Evolutionary conservation across 306 rosid genomes (phyloP).

Genomic region (Notholithocarpus densiflorus): DNA sequence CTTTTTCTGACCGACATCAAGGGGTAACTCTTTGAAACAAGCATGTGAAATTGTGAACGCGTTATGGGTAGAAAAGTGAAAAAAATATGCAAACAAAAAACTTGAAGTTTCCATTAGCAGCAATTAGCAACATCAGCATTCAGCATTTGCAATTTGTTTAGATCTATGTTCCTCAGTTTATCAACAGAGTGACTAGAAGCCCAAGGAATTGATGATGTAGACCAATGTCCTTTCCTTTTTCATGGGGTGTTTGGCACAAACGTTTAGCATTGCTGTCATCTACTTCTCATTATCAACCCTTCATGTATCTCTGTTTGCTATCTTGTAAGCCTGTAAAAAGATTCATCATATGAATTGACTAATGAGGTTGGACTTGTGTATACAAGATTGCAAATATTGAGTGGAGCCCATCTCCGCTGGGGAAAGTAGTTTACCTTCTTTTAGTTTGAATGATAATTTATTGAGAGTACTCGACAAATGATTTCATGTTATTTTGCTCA

Average conservation of each 20-base stretch:
- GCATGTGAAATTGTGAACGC: no score
- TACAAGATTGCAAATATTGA: constrained; percentile 1
- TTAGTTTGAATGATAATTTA: constrained; percentile 38
- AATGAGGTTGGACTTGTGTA: neutral
- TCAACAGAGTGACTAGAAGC: no score
- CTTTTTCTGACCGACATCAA: no score
- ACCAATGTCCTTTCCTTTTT: constrained; percentile 43
- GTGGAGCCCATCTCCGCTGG: constrained; percentile 31
- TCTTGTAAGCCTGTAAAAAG: constrained; percentile 41
- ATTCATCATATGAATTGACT: neutral
- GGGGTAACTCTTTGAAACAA: no score
- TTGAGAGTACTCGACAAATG: constrained; percentile 42
- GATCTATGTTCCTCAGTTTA: no score
- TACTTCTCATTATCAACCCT: constrained; percentile 28
- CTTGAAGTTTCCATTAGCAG: no score
- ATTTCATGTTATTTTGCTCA: constrained; percentile 48
- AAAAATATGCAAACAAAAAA: no score
- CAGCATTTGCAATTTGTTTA: no score
- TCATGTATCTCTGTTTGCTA: constrained; percentile 42
- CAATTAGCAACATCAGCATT: no score
- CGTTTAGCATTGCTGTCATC: constrained; percentile 38
- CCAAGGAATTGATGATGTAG: constrained; percentile 15
- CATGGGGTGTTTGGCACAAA: constrained; percentile 45
- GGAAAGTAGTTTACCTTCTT: constrained; percentile 44
- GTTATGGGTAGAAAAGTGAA: no score